Evolutionary conservation across 331 rosid genomes (phyloP), one percentile per base, ranked within the genome.

Genomic region (Acacia pycnantha): DNA sequence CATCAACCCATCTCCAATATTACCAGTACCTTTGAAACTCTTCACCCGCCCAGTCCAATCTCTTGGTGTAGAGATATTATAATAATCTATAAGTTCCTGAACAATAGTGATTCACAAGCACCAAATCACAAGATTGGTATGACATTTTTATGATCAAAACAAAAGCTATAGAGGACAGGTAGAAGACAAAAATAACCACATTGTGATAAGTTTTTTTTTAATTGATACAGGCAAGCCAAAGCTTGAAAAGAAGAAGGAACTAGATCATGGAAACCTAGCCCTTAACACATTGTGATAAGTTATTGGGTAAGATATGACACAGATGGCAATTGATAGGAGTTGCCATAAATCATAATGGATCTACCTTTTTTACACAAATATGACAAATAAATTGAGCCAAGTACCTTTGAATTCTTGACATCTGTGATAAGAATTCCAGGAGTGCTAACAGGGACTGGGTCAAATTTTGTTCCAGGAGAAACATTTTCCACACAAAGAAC

Each of bases 31-130:
- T 81, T 87, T 84, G 88, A 96, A 96, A 87, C 92, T 92, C 83
- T 86, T 96, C 80, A 96, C 99, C 24, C 99, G 89, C 62, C 98
- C 98, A 62, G 98, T 92, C 99, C 99, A 94, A 76, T 96, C 99
- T 88, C 99, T 92, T 74, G 94, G 74, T 26, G 99, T 96, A 44
- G 99, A 90, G 84, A 82, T 70, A 84, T 92, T 96, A 81, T 96
- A 96, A 86, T 96, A 96, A 80, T 94, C 86, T 79, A 96, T 84
- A 76, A 96, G 99, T 81, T 96, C 97, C 99, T 96, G 79, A 79
- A 88, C 11, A 80, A 81, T 27, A 70, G 61, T 21, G 48, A 85
- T 78, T 79, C 61, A 62, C 71, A 81, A 77, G 72, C 58, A 84
- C 24, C 46, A 84, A 79, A 83, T 82, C 61, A 74, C 83, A 79